These are phyloP conservation scores for Vitis hybrid DNA, from an alignment of 177 flowering plant genomes.

Conservation along the genomic window DNA sequence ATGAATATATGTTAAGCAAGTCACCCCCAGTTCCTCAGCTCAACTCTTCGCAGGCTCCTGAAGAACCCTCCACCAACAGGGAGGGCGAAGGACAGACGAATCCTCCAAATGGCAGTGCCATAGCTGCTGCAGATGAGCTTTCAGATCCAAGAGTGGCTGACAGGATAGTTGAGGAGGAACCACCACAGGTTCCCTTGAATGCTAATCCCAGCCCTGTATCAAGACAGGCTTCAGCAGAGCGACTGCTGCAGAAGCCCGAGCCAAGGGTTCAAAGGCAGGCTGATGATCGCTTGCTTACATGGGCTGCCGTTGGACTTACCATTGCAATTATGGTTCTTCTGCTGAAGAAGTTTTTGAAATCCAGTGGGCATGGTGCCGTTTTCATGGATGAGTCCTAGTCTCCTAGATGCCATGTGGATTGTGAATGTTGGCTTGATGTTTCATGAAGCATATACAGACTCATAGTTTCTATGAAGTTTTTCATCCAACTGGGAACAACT, in stretches of 20 bases:
- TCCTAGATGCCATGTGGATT: not conserved
- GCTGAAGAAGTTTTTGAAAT: conserved; percentile 77
- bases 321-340: conserved; percentile 75
- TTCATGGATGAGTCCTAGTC: conserved; percentile 56
- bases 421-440: not conserved
- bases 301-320: conserved; percentile 85
- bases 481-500: not conserved
- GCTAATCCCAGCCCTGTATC: conserved; percentile 45
- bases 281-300: conserved; percentile 84
- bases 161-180: conserved; percentile 36
- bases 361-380: conserved; percentile 63
- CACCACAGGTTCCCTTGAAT: conserved; percentile 39
- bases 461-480: not conserved
- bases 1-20: conserved; percentile 90
- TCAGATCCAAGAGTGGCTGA: conserved; percentile 31
- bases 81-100: conserved; percentile 34
- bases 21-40: conserved; percentile 69
- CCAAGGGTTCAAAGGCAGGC: conserved; percentile 44
- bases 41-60: conserved; percentile 25
- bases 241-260: conserved; percentile 29
- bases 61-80: conserved; percentile 24
- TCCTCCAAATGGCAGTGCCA: conserved; percentile 23
- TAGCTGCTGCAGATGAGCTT: conserved; percentile 25
- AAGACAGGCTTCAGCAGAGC: conserved; percentile 31
- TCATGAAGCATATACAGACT: not conserved